Evolutionary conservation across 176 grass and related monocot genomes (phyloP).

Genomic region (Raddia distichophylla): DNA sequence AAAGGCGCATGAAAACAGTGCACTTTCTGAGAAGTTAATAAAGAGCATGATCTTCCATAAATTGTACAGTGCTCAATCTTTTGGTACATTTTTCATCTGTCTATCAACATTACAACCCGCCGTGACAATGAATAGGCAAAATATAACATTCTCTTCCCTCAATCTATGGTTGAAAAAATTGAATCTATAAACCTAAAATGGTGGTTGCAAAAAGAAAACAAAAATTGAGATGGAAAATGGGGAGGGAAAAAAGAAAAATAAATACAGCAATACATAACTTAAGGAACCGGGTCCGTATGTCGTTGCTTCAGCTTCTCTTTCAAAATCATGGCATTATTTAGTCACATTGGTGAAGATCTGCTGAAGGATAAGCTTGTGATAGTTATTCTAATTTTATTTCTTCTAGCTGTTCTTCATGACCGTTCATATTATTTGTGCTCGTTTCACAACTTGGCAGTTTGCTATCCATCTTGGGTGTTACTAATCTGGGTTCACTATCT

Average conservation of each 20-base stretch:
- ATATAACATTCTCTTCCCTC: conserved; percentile 42
- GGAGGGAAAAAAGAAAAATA: conserved; percentile 1
- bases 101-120: conserved; percentile 37
- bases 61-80: background rate
- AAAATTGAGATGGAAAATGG: background rate
- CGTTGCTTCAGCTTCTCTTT: background rate
- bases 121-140: conserved; percentile 11
- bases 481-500: conserved; percentile 36
- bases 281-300: conserved; percentile 32
- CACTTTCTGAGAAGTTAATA: background rate
- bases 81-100: conserved; percentile 12
- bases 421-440: conserved; percentile 24
- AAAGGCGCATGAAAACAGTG: background rate
- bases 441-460: background rate
- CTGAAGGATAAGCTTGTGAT: background rate
- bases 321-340: conserved; percentile 26
- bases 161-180: conserved; percentile 17
- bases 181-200: conserved; percentile 46
- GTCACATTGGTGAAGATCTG: conserved; percentile 6
- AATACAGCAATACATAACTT: conserved; percentile 44
- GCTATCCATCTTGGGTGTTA: conserved; percentile 28
- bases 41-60: background rate
- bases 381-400: conserved; percentile 57
- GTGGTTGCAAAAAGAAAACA: background rate
- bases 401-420: conserved; percentile 36